These are phyloP conservation scores for Venustampulla echinocandica DNA, from an alignment of 495 filamentous ascomycete species.

Conservation along the genomic window DNA sequence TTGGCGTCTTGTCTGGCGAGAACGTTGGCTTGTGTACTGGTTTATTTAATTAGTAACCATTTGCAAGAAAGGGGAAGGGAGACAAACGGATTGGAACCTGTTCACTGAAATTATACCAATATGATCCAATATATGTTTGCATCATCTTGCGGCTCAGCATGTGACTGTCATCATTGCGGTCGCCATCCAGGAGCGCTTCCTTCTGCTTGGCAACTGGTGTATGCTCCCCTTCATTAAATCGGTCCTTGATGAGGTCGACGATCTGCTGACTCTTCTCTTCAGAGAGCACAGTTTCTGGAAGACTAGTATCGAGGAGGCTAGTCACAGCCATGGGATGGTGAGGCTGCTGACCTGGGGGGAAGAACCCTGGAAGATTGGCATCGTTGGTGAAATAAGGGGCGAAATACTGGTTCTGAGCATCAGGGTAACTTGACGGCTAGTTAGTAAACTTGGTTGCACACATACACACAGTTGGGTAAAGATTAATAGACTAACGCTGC, in stretches of 20 bases:
- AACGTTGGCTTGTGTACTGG: conserved; percentile 84
- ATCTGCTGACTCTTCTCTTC: conserved; percentile 81
- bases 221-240: conserved; percentile 75
- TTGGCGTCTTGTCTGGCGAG: conserved; percentile 74
- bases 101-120: conserved; percentile 90
- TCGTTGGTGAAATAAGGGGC: conserved; percentile 41
- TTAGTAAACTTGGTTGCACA: conserved; percentile 3
- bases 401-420: conserved; percentile 44
- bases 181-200: conserved; percentile 68
- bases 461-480: neutral
- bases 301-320: conserved; percentile 75
- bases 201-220: conserved; percentile 67
- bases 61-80: neutral
- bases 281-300: conserved; percentile 71
- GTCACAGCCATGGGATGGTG: conserved; percentile 88
- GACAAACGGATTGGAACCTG: conserved; percentile 69
- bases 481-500: conserved; percentile 32
- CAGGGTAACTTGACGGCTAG: conserved; percentile 34
- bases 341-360: conserved; percentile 34
- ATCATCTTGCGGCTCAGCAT: conserved; percentile 88
- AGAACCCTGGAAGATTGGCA: conserved; percentile 40
- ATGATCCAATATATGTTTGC: conserved; percentile 88
- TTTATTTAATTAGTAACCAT: neutral
- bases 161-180: conserved; percentile 60
- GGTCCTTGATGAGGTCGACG: conserved; percentile 72